A percentile compares a stretch with the other conserved stretches of the same genome.
phyloP scores from a whole-genome alignment of 2,329 filamentous ascomycete species.

The Rhinocladiella similis region DNA sequence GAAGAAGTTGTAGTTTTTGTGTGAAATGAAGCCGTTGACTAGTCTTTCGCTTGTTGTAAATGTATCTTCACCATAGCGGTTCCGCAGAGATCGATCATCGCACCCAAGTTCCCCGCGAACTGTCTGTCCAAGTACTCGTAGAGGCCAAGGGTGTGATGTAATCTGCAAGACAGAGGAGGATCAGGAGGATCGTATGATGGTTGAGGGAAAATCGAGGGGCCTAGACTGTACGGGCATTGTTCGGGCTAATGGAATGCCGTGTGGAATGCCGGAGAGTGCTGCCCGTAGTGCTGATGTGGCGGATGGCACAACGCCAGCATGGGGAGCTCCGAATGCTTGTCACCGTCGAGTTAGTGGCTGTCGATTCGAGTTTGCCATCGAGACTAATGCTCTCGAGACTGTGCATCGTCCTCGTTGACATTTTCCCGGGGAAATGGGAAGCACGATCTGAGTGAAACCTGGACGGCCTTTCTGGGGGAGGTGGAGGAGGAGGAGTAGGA shows the following conservation, averaged over 20 bases:
- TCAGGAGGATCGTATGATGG: not conserved
- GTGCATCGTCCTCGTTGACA: not conserved
- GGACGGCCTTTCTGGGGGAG: not conserved
- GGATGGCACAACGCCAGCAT: too few relatives aligned
- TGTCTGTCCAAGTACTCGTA: too few relatives aligned
- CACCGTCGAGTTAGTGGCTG: not conserved
- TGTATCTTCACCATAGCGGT: not conserved
- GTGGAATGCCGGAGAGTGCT: not conserved
- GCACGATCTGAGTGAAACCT: not conserved
- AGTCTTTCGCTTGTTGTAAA: too few relatives aligned
- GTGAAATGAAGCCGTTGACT: too few relatives aligned
- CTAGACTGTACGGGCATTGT: constrained; percentile 7
- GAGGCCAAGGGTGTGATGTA: not conserved
- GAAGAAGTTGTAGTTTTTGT: too few relatives aligned
- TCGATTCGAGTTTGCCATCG: constrained; percentile 4
- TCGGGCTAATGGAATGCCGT: constrained; percentile 16
- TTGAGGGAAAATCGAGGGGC: not conserved
- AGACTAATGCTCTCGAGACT: not conserved
- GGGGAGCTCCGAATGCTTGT: too few relatives aligned
- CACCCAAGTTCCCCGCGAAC: too few relatives aligned
- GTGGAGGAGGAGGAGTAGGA: not conserved
- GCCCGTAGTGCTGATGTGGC: not conserved
- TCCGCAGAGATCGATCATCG: not conserved
- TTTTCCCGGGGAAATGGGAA: not conserved
- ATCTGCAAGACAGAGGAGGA: not conserved